A percentile compares a stretch with the other conserved stretches of the same genome.
These are phyloP conservation scores for Raphanus hybrid DNA, from an alignment of 441 rosid species.

Conservation along the genomic window DNA sequence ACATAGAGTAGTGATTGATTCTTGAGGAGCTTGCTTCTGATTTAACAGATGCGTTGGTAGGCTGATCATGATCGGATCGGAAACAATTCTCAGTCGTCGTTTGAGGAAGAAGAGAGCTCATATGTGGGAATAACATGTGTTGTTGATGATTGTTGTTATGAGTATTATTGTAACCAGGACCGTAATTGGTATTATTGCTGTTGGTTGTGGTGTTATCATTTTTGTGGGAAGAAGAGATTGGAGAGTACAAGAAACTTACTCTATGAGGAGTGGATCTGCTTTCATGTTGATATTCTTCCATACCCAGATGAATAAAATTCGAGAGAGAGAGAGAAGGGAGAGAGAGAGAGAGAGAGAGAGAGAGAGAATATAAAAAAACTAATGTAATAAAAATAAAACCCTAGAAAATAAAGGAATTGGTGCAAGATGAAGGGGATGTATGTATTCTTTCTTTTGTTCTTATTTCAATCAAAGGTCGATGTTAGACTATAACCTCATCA, in stretches of 20 bases:
- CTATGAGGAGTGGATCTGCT: slow-evolving; percentile 58
- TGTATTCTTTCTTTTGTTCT: slow-evolving; percentile 43
- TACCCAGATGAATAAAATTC: slow-evolving; percentile 42
- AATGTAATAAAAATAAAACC: slow-evolving; percentile 45
- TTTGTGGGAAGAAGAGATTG: slow-evolving; percentile 53
- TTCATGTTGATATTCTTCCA: slow-evolving; percentile 83
- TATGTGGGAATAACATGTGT: slow-evolving; percentile 45
- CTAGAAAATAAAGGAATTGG: slow-evolving; percentile 45
- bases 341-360: slow-evolving; percentile 16
- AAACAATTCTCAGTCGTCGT: slow-evolving; percentile 51
- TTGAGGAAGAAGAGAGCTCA: slow-evolving; percentile 45
- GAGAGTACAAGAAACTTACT: slow-evolving; percentile 78
- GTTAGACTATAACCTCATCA: slow-evolving; percentile 37
- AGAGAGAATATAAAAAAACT: neutral
- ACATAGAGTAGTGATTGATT: slow-evolving; percentile 60
- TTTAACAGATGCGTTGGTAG: slow-evolving; percentile 63
- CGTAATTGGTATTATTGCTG: slow-evolving; percentile 44
- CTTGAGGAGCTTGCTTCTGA: slow-evolving; percentile 72
- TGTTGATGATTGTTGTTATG: slow-evolving; percentile 25
- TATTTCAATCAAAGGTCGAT: slow-evolving; percentile 42
- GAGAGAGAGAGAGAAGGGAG: slow-evolving; percentile 20
- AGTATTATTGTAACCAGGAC: slow-evolving; percentile 41
- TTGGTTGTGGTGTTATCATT: slow-evolving; percentile 17
- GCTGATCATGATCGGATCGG: slow-evolving; percentile 57
- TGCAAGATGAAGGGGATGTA: slow-evolving; percentile 34